Evolutionary conservation across 176 grass and related monocot genomes (phyloP).

Genomic region (Eragrostis nindensis): DNA sequence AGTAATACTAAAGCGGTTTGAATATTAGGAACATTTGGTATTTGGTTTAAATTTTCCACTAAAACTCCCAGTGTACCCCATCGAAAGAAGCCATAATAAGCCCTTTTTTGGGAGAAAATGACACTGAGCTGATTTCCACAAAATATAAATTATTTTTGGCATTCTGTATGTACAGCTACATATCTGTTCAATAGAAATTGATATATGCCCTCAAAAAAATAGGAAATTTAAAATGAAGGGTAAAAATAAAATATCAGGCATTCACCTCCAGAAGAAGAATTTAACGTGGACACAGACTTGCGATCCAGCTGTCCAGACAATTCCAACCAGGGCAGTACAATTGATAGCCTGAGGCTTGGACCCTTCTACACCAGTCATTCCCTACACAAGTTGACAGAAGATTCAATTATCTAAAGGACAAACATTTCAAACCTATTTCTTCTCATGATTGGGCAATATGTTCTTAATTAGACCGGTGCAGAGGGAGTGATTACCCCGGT

Average conservation of each 20-base stretch:
- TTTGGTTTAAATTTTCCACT: not conserved
- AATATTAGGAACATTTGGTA: not conserved
- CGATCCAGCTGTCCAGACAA: constrained; percentile 39
- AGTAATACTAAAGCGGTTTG: not conserved
- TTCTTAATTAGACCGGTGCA: not conserved
- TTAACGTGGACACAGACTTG: constrained; percentile 39
- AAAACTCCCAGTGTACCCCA: not conserved
- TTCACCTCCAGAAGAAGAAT: constrained; percentile 34
- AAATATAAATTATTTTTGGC: not conserved
- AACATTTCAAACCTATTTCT: not conserved
- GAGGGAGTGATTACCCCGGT: not conserved
- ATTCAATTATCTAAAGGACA: constrained; percentile 28
- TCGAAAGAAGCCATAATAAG: not conserved
- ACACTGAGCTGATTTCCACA: not conserved
- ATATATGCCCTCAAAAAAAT: no score
- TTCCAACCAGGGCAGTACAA: constrained; percentile 26
- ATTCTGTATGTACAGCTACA: not conserved
- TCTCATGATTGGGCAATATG: constrained; percentile 1
- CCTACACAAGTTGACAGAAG: constrained; percentile 31
- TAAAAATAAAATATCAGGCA: constrained; percentile 1
- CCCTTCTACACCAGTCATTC: constrained; percentile 37
- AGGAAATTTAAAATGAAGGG: not conserved
- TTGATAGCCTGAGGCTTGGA: constrained; percentile 29
- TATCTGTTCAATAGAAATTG: not conserved
- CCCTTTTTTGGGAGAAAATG: not conserved